A percentile compares a stretch with the other conserved stretches of the same genome.
Conservation (phyloP, 2,329 filamentous ascomycete genomes). For the Trichophyton simii region DNA sequence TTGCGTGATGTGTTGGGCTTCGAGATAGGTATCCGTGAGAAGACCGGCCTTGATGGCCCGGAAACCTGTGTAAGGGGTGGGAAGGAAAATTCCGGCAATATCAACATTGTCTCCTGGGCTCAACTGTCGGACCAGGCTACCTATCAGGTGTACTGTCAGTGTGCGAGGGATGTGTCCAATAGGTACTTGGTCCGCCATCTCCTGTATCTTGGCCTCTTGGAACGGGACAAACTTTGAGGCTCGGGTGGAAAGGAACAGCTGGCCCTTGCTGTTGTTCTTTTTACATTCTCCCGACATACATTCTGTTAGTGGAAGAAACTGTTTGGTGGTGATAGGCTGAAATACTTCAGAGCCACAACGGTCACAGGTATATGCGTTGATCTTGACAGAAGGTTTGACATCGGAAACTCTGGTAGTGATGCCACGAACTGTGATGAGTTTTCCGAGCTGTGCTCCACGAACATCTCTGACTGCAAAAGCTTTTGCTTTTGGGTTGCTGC, state of each 20-base stretch:
- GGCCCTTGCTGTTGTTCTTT: slow-evolving; percentile 80
- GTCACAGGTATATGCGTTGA: slow-evolving; percentile 96
- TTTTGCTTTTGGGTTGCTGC: slow-evolving; percentile 46
- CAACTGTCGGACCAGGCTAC: slow-evolving; percentile 69
- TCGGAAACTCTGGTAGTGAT: slow-evolving; percentile 94
- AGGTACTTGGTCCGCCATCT: slow-evolving; percentile 97
- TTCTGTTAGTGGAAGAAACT: slow-evolving; percentile 73
- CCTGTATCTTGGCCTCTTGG: slow-evolving; percentile 96
- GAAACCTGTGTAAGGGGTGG: slow-evolving; percentile 97
- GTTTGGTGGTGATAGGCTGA: slow-evolving; percentile 83
- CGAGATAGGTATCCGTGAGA: slow-evolving; percentile 92
- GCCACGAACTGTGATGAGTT: slow-evolving; percentile 84
- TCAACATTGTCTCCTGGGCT: slow-evolving; percentile 93
- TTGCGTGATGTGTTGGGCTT: slow-evolving; percentile 84
- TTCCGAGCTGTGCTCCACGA: slow-evolving; percentile 80
- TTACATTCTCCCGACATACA: slow-evolving; percentile 87
- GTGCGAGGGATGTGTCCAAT: slow-evolving; percentile 94
- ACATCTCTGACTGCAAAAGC: slow-evolving; percentile 85
- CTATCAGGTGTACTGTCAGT: slow-evolving; percentile 79
- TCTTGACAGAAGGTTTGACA: slow-evolving; percentile 93
- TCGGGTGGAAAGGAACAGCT: slow-evolving; percentile 85
- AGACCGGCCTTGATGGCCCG: slow-evolving; percentile 90
- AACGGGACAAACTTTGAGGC: slow-evolving; percentile 96
- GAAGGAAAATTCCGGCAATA: slow-evolving; percentile 87
- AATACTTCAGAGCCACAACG: slow-evolving; percentile 95